Evolutionary conservation across 1,284 basidiomycete species (phyloP).

Genomic region (Pseudozyma tsukubaensis): DNA sequence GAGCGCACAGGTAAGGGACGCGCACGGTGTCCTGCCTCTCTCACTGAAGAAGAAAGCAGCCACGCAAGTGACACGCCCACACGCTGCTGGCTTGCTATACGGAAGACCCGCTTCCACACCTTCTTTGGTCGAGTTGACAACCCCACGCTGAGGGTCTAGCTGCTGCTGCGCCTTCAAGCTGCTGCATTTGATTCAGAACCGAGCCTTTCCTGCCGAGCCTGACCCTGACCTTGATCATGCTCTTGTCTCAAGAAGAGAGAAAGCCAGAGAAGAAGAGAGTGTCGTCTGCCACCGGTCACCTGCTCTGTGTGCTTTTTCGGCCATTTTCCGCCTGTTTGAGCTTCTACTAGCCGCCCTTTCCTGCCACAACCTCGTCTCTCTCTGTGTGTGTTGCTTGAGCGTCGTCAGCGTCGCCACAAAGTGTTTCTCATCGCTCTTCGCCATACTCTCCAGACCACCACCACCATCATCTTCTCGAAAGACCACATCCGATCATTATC

Average conservation of each 20-base stretch:
- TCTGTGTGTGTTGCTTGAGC: slow-evolving; percentile 4
- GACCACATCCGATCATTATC: slow-evolving; percentile 1
- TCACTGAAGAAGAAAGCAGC: too few relatives aligned
- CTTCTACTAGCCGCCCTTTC: too few relatives aligned
- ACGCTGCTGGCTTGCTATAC: background rate
- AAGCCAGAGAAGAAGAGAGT: background rate
- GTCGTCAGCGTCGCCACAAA: slow-evolving; percentile 45
- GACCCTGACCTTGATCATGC: too few relatives aligned
- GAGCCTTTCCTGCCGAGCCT: background rate
- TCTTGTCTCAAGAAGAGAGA: background rate
- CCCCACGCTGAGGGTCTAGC: background rate
- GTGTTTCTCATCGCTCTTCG: background rate
- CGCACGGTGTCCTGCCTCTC: too few relatives aligned
- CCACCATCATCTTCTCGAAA: slow-evolving; percentile 8
- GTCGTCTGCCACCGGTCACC: slow-evolving; percentile 5
- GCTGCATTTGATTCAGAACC: too few relatives aligned
- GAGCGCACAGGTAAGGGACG: too few relatives aligned
- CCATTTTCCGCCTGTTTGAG: background rate
- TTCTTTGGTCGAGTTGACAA: background rate
- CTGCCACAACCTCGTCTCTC: too few relatives aligned
- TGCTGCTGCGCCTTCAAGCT: background rate
- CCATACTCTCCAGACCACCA: slow-evolving; percentile 8
- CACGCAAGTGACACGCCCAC: too few relatives aligned
- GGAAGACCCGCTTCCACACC: slow-evolving; percentile 4
- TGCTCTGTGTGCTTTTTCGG: background rate